Evolutionary conservation across 2,329 filamentous ascomycete genomes (phyloP), one percentile per base, ranked within the genome.

Genomic region (Fusarium robinianum): DNA sequence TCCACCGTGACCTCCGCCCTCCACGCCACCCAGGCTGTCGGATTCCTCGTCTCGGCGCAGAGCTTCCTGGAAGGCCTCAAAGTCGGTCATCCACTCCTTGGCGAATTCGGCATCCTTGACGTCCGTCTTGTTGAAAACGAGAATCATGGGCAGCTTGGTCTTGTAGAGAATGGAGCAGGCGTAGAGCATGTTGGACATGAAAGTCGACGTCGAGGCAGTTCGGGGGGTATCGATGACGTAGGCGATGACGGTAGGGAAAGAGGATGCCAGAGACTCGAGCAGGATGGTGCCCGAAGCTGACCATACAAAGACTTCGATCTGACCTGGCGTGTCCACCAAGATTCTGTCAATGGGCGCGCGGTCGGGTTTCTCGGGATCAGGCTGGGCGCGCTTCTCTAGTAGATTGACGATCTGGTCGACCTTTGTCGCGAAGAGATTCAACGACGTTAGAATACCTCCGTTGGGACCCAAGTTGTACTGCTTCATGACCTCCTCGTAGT

Each of bases 171-270:
- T 99, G 48, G 88, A 95, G 77, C 94, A 97, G 15, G 94, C 94
- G 69, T 99, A 99, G 29, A 99, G 84, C 94, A 99, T 99, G 72
- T 99, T 99, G 67, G 88, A 95, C 94, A 99, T 99, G 71, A 99
- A 99, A 0, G 94, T 99, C 52, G 87, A 91, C 0, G 94, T 97
- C 25, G 90, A 95, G 23, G 87, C 84, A 10, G 91, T 95, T 40
- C 94, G 84, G 4, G 95, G 94, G 2, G 94, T 99, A 70, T 99
- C 94, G 68, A 99, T 96, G 47, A 99, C 81, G 71, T 97, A 99
- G 43, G 94, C 94, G 60, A 99, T 90, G 26, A 99, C 90, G 0
- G 95, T 99, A 1, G 95, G 94, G 66, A 99, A 97, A 1, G 88
- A 90, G 4, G 88, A 94, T 0, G 95, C 94, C 36, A 99, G 78